Percentiles rank a stretch among this genome's conserved stretches.
phyloP scores from a whole-genome alignment of 805 yeast genomes.

The Clavispora fructus region DNA sequence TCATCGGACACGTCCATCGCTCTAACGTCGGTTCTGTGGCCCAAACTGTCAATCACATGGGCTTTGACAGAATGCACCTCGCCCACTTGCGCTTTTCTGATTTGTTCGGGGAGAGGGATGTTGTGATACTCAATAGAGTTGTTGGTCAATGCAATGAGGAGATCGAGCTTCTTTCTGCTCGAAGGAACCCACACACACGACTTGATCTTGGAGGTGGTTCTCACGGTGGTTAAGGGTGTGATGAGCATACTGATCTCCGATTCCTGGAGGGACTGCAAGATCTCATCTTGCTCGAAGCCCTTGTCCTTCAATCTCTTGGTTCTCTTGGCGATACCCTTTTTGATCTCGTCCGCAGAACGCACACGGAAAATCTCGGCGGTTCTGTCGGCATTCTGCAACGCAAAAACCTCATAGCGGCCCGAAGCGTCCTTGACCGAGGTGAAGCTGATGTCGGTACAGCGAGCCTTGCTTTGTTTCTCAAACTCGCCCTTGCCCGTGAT shows the following conservation, averaged over 20 bases:
- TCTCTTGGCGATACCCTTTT: slow-evolving; percentile 71
- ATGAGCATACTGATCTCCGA: slow-evolving; percentile 52
- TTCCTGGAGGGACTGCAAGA: slow-evolving; percentile 37
- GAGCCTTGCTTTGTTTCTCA: slow-evolving; percentile 70
- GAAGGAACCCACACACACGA: slow-evolving; percentile 59
- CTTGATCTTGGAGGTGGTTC: slow-evolving; percentile 60
- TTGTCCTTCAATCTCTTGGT: slow-evolving; percentile 73
- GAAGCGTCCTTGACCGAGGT: slow-evolving; percentile 21
- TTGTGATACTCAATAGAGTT: slow-evolving; percentile 71
- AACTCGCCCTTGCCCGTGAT: slow-evolving; percentile 53
- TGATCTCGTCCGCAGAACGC: slow-evolving; percentile 70
- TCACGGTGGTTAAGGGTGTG: slow-evolving; percentile 63
- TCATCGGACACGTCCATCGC: slow-evolving; percentile 79
- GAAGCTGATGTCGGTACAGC: slow-evolving; percentile 61
- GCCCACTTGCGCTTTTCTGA: slow-evolving; percentile 42
- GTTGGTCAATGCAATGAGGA: slow-evolving; percentile 62
- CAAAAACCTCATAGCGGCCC: slow-evolving; percentile 46
- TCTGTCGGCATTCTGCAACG: slow-evolving; percentile 74
- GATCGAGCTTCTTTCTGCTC: slow-evolving; percentile 45
- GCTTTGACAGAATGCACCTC: slow-evolving; percentile 43
- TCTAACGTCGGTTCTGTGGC: slow-evolving; percentile 88
- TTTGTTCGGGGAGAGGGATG: slow-evolving; percentile 50
- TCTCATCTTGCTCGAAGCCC: slow-evolving; percentile 57
- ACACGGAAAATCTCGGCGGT: slow-evolving; percentile 76
- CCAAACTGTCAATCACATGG: slow-evolving; percentile 65